Conservation (phyloP, 2,329 filamentous ascomycete genomes). For the Chrysoporthe cubensis region DNA sequence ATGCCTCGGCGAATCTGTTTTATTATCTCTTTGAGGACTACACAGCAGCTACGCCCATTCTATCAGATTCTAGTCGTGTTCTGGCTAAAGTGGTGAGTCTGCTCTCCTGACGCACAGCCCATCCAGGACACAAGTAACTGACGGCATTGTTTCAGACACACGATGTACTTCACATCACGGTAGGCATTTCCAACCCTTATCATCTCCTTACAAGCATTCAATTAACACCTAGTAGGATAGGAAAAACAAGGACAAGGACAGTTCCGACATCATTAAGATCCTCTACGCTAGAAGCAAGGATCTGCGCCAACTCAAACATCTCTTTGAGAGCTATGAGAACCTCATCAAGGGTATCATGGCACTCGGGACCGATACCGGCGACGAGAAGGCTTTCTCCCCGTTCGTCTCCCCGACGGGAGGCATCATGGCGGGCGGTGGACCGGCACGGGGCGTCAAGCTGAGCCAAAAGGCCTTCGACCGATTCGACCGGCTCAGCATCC, state of each 20-base stretch:
- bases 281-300: slow-evolving; percentile 65
- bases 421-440: slow-evolving; percentile 15
- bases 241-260: slow-evolving; percentile 42
- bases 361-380: slow-evolving; percentile 41
- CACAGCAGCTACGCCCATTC: slow-evolving; percentile 59
- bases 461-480: slow-evolving; percentile 55
- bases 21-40: slow-evolving; percentile 72
- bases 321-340: slow-evolving; percentile 64
- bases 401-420: not conserved
- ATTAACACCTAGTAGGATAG: slow-evolving; percentile 24
- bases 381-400: slow-evolving; percentile 17
- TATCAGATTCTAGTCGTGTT: slow-evolving; percentile 50
- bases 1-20: slow-evolving; percentile 64
- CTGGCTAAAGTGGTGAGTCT: slow-evolving; percentile 54
- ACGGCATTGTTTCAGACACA: slow-evolving; percentile 36
- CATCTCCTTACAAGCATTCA: not conserved
- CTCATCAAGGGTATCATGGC: slow-evolving; percentile 63
- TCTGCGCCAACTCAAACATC: slow-evolving; percentile 61
- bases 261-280: slow-evolving; percentile 57
- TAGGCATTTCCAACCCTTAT: slow-evolving; percentile 33
- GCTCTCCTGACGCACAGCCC: not conserved
- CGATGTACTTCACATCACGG: slow-evolving; percentile 41
- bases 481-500: slow-evolving; percentile 62
- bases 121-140: slow-evolving; percentile 12
- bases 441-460: slow-evolving; percentile 36